Conservation (phyloP, 2,329 filamentous ascomycete species). For the Chaetomium sp. region DNA sequence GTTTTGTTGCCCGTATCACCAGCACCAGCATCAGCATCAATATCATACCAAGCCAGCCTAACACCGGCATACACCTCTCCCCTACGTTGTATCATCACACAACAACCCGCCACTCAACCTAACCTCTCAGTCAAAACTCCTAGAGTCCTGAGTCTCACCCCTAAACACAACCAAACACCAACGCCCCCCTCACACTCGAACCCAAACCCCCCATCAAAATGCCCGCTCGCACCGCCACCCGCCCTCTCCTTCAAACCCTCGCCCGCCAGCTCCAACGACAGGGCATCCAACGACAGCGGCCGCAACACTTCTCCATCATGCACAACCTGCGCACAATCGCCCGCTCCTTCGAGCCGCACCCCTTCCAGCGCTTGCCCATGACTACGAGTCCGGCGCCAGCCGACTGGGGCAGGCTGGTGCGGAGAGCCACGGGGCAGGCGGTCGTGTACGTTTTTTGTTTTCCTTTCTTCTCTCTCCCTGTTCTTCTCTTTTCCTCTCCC, state of each 20-base stretch:
- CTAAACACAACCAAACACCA: slow-evolving; percentile 9
- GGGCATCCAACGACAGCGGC: neutral
- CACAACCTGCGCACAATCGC: slow-evolving; percentile 42
- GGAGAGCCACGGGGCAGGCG: slow-evolving; percentile 37
- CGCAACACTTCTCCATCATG: slow-evolving; percentile 40
- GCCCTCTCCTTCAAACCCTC: slow-evolving; percentile 38
- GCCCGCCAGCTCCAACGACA: slow-evolving; percentile 26
- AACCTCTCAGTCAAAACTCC: neutral
- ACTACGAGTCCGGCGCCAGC: slow-evolving; percentile 37
- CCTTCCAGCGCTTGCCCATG: slow-evolving; percentile 43
- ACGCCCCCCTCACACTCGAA: slow-evolving; percentile 7
- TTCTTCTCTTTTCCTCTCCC: no score
- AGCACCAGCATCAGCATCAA: neutral
- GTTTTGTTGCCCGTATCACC: neutral
- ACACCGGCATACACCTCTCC: neutral
- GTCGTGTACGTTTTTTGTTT: slow-evolving; percentile 41
- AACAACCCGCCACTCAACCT: neutral
- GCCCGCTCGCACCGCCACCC: slow-evolving; percentile 36
- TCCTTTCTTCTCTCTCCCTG: no score
- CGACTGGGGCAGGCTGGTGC: slow-evolving; percentile 45
- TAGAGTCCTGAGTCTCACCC: neutral
- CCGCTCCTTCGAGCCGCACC: slow-evolving; percentile 44
- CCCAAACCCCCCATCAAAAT: slow-evolving; percentile 32
- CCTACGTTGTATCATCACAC: slow-evolving; percentile 1
- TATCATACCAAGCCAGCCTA: neutral